Conservation (phyloP, 306 rosid species). For the Cyclanthera cordifolia region DNA sequence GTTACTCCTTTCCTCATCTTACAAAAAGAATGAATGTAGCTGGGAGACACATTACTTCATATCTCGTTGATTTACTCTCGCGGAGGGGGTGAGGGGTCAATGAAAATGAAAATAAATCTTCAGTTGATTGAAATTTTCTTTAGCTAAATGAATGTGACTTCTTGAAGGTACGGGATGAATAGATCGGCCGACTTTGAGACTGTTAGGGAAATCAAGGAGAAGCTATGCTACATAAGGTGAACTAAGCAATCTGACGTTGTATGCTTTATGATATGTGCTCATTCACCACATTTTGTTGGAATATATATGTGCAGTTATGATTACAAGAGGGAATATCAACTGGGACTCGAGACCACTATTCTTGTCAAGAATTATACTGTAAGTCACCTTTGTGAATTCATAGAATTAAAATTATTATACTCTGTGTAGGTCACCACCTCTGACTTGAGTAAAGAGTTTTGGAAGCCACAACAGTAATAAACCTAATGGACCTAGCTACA, state of each 20-base stretch:
- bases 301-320: conserved; percentile 56
- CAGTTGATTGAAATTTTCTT: conserved; percentile 11
- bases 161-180: conserved; percentile 81
- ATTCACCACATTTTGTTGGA: conserved; percentile 13
- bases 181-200: conserved; percentile 91
- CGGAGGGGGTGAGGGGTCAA: conserved; percentile 77
- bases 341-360: conserved; percentile 97
- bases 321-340: conserved; percentile 96
- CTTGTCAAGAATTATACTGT: conserved; percentile 93
- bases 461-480: not conserved
- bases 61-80: conserved; percentile 94
- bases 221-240: conserved; percentile 89
- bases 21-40: conserved; percentile 99
- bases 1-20: conserved; percentile 94
- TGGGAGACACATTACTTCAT: conserved; percentile 93
- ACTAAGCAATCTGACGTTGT: conserved; percentile 14
- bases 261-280: conserved; percentile 12
- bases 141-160: conserved; percentile 17
- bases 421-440: not conserved
- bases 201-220: conserved; percentile 97
- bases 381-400: conserved; percentile 19
- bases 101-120: not conserved
- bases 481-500: not conserved
- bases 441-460: not conserved
- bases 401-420: not conserved